A percentile compares a stretch with the other conserved stretches of the same genome.
Evolutionary conservation across 352 stramenopile genomes (phyloP).

Genomic region (Pythium apleroticum): DNA sequence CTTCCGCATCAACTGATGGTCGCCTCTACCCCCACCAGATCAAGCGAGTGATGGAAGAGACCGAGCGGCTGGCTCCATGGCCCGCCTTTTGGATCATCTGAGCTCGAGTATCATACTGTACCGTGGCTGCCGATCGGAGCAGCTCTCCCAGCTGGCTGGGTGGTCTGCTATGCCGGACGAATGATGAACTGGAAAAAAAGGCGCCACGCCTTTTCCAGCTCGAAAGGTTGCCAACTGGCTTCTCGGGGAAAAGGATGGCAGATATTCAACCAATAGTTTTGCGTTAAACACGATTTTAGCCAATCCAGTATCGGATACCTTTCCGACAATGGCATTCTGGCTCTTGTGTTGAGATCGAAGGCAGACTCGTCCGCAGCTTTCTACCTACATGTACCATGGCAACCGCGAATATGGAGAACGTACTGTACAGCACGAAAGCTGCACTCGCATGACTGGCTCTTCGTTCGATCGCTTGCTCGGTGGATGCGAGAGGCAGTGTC

Average conservation of each 20-base stretch:
- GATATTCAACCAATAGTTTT: background rate
- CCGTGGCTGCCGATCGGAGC: background rate
- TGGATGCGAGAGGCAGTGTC: slow-evolving; percentile 2
- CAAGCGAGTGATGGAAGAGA: background rate
- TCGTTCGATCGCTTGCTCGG: background rate
- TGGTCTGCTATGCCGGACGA: background rate
- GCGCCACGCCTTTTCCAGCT: background rate
- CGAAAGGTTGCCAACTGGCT: slow-evolving; percentile 1
- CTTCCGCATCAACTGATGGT: background rate
- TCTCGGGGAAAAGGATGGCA: background rate
- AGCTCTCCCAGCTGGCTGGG: background rate
- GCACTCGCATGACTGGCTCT: background rate
- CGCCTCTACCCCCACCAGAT: background rate
- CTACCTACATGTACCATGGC: too few species aligned
- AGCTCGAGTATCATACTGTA: background rate
- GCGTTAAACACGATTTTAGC: background rate
- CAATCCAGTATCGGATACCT: background rate
- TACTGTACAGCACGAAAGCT: too few species aligned
- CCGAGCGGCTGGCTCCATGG: background rate
- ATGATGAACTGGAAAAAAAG: background rate
- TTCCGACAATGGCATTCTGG: background rate
- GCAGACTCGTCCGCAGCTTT: too few species aligned
- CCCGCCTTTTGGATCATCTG: background rate
- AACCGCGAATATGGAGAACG: too few species aligned
- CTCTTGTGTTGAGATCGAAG: background rate